Evolutionary conservation across 1,284 basidiomycete species (phyloP).

Genomic region (Cryptococcus sp.): DNA sequence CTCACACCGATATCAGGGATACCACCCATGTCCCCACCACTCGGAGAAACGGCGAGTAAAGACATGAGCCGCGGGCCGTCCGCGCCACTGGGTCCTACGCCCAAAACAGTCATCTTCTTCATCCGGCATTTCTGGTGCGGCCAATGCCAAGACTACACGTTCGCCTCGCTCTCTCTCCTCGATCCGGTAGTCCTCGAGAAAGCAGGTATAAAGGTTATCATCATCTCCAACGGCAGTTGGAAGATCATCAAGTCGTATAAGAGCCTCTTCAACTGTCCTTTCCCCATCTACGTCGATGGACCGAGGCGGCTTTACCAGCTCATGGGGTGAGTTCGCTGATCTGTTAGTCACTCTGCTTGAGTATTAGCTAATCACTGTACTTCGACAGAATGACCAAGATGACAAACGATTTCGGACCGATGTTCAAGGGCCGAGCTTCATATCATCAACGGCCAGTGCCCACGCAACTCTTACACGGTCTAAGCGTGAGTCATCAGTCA

Average conservation of each 20-base stretch:
- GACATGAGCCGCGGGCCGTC: neutral
- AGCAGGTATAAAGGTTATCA: constrained; percentile 41
- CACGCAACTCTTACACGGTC: constrained; percentile 36
- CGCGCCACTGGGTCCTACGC: constrained; percentile 2
- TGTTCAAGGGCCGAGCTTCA: constrained; percentile 38
- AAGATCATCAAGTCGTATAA: constrained; percentile 50
- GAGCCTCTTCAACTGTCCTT: constrained; percentile 49
- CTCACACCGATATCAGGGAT: neutral
- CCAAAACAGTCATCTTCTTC: constrained; percentile 48
- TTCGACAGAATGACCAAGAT: constrained; percentile 40
- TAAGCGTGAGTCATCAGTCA: constrained; percentile 29
- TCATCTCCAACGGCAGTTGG: constrained; percentile 50
- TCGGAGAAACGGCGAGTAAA: neutral
- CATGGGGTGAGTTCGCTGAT: constrained; percentile 36
- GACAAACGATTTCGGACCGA: constrained; percentile 43
- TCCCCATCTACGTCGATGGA: constrained; percentile 51
- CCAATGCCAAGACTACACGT: constrained; percentile 51
- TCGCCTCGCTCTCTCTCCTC: constrained; percentile 41
- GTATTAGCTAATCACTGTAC: constrained; percentile 1
- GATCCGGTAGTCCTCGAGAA: constrained; percentile 41
- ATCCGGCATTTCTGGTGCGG: constrained; percentile 53
- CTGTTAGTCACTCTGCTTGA: constrained; percentile 5
- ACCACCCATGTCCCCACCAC: constrained; percentile 1
- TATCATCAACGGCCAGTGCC: constrained; percentile 45
- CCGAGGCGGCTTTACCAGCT: constrained; percentile 45